Base-by-base conservation (phyloP, 2,329 filamentous ascomycete species). In the Neofusicoccum kwambonambiense region DNA sequence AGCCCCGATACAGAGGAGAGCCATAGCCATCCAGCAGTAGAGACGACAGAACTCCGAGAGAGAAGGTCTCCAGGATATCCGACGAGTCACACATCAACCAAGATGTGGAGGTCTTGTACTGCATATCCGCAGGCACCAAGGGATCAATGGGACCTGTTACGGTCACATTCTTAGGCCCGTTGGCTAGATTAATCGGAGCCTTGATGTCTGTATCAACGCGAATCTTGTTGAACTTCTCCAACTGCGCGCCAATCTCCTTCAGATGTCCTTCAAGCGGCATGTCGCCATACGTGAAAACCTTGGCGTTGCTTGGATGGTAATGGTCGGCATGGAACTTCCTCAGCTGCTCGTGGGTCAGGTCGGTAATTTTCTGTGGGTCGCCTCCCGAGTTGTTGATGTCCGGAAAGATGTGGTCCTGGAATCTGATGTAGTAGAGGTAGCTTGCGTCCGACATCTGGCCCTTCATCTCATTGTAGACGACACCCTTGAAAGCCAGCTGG, bases 381-480 rank as follows among this genome's bases (percentile, higher is more conserved):
- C 95, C 95, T 39, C 95, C 95, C 1, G 94, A 98, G 80, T 99
- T 98, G 80, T 99, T 91, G 76, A 99, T 90, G 42, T 90, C 90
- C 0, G 95, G 95, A 74, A 96, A 95, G 62, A 99, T 92, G 75
- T 95, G 90, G 71, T 98, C 93, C 74, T 96, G 92, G 78, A 96
- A 99, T 62, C 90, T 87, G 70, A 97, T 96, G 77, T 97, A 98
- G 81, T 92, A 99, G 0, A 98, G 82, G 73, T 99, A 99, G 69
- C 92, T 92, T 6, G 94, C 93, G 76, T 99, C 95, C 2, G 95
- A 98, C 89, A 98, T 96, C 75, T 97, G 93, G 0, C 95, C 95
- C 80, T 99, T 99, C 95, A 99, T 99, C 81, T 99, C 95, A 73
- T 99, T 99, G 81, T 98, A 98, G 0, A 98, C 94, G 1, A 98